Percentiles rank a stretch among this genome's conserved stretches.
These are phyloP conservation scores for Kandelia obovata DNA, from an alignment of 345 rosid genomes.

Conservation along the genomic window DNA sequence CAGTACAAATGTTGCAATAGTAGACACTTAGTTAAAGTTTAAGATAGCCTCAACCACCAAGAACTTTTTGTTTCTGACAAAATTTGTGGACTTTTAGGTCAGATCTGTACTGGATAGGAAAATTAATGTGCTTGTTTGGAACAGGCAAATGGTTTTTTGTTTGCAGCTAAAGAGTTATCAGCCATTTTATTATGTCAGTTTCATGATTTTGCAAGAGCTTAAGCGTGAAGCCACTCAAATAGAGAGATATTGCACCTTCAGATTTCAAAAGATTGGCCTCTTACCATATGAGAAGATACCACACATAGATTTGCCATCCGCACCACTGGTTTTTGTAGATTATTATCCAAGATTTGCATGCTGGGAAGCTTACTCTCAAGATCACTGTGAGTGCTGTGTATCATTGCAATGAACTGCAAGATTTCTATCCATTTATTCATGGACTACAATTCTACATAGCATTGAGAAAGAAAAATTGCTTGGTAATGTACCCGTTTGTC, in stretches of 20 bases:
- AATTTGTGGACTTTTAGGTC: not conserved
- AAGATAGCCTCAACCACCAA: not conserved
- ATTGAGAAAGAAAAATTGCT: slow-evolving; percentile 10
- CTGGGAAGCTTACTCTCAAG: slow-evolving; percentile 77
- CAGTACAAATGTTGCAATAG: not conserved
- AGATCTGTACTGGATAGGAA: not conserved
- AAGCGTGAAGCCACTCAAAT: not conserved
- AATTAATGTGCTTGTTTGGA: not conserved
- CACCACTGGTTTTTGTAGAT: slow-evolving; percentile 86
- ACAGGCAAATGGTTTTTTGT: not conserved
- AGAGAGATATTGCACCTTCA: not conserved
- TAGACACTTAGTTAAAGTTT: slow-evolving; percentile 1
- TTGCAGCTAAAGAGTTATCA: not conserved
- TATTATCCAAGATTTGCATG: slow-evolving; percentile 76
- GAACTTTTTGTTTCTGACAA: not conserved
- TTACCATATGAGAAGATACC: slow-evolving; percentile 81
- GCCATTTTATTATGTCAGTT: not conserved
- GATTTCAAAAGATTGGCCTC: slow-evolving; percentile 13
- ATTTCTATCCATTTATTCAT: slow-evolving; percentile 12
- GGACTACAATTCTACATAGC: slow-evolving; percentile 11
- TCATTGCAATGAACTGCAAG: slow-evolving; percentile 67
- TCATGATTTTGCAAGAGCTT: not conserved
- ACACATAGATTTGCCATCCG: slow-evolving; percentile 98
- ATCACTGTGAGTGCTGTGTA: slow-evolving; percentile 47
- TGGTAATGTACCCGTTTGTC: slow-evolving; percentile 64